Evolutionary conservation across 768 basidiomycete species (phyloP).

Genomic region (Trametes sanguinea): DNA sequence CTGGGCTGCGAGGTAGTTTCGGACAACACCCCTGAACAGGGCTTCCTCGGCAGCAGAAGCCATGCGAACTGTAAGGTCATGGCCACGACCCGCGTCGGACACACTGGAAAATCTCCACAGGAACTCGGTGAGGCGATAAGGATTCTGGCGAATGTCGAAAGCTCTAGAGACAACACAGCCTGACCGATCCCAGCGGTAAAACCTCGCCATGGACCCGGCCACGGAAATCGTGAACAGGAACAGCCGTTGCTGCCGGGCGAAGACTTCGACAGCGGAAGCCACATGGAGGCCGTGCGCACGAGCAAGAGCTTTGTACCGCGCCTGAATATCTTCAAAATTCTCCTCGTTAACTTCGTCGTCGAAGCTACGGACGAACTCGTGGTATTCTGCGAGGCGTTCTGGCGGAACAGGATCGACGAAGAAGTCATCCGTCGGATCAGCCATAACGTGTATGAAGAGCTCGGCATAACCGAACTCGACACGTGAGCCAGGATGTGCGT

Average conservation of each 20-base stretch:
- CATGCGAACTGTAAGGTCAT: constrained; percentile 20
- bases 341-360: no score
- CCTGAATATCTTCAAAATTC: neutral
- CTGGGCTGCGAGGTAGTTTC: neutral
- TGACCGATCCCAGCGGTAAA: constrained; percentile 37
- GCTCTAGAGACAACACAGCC: constrained; percentile 33
- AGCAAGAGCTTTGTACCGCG: neutral
- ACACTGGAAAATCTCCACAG: constrained; percentile 33
- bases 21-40: constrained; percentile 1
- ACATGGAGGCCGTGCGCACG: neutral
- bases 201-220: constrained; percentile 28
- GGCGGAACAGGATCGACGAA: constrained; percentile 5
- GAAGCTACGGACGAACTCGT: constrained; percentile 3
- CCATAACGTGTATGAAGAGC: constrained; percentile 15
- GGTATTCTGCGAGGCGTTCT: neutral
- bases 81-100: constrained; percentile 27
- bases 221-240: constrained; percentile 35
- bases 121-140: constrained; percentile 32
- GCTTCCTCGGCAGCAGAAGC: constrained; percentile 2
- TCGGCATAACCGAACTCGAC: constrained; percentile 11
- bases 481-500: neutral
- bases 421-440: constrained; percentile 3
- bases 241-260: constrained; percentile 32
- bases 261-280: neutral
- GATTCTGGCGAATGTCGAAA: constrained; percentile 30